phyloP scores from a whole-genome alignment of 2,329 filamentous ascomycete genomes.

The Myriosclerotinia scirpicola region DNA sequence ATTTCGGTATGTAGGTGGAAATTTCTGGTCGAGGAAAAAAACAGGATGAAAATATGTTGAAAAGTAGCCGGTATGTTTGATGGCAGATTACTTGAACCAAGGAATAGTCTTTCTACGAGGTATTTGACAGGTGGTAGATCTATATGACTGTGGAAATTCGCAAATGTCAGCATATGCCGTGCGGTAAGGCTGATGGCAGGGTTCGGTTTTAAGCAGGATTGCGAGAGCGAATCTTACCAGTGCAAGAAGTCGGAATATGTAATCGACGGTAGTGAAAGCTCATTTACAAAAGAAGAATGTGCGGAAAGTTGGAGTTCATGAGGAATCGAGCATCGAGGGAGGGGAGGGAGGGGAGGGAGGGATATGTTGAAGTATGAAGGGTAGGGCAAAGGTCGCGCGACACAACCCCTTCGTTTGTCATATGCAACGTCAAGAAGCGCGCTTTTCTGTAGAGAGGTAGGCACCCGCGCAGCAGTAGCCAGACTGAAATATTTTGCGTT shows the following conservation, averaged over 20 bases:
- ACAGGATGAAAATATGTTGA: conserved; percentile 28
- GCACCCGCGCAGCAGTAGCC: conserved; percentile 36
- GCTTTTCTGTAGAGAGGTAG: conserved; percentile 36
- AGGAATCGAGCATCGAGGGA: conserved; percentile 39
- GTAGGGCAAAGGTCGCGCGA: conserved; percentile 40
- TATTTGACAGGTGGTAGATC: conserved; percentile 40
- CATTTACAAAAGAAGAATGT: conserved; percentile 40
- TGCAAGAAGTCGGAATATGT: conserved; percentile 38
- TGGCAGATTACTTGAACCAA: conserved; percentile 31
- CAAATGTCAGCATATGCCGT: conserved; percentile 39
- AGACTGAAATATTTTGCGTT: conserved; percentile 28
- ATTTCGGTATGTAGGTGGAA: conserved; percentile 27
- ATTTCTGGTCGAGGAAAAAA: conserved; percentile 25
- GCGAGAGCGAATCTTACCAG: conserved; percentile 37
- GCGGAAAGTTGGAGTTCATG: conserved; percentile 33
- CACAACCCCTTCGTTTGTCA: conserved; percentile 42
- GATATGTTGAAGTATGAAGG: conserved; percentile 37
- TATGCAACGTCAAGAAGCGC: conserved; percentile 39
- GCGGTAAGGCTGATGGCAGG: conserved; percentile 39
- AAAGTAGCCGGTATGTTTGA: conserved; percentile 29
- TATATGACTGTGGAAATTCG: conserved; percentile 40
- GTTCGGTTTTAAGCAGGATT: conserved; percentile 33
- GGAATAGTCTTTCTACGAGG: conserved; percentile 33
- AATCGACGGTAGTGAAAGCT: conserved; percentile 37
- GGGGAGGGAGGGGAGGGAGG: conserved; percentile 35